Evolutionary conservation across 78 protist genomes (phyloP).

Genomic region (Dictyostelium capitatum): DNA sequence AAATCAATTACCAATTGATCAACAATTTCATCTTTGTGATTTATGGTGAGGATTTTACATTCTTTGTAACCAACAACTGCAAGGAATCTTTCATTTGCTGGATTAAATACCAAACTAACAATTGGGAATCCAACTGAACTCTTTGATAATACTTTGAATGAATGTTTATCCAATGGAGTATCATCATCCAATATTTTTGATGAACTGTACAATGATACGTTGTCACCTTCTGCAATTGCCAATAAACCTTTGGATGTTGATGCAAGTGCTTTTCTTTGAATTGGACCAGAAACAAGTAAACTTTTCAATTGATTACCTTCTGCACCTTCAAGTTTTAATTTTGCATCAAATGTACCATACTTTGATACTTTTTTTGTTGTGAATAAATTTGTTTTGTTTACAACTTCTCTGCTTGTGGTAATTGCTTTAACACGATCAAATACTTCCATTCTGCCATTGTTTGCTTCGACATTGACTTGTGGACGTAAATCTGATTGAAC

Average conservation of each 20-base stretch:
- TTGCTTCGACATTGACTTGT: not conserved
- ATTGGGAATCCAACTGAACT: constrained; percentile 38
- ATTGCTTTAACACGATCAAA: not conserved
- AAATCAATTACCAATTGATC: constrained; percentile 63
- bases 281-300: constrained; percentile 20
- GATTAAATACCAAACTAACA: constrained; percentile 68
- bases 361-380: constrained; percentile 45
- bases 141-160: constrained; percentile 43
- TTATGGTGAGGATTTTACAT: constrained; percentile 49
- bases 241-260: constrained; percentile 32
- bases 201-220: constrained; percentile 9
- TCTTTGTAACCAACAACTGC: constrained; percentile 80
- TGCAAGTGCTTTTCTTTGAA: constrained; percentile 46
- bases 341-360: constrained; percentile 56
- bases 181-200: constrained; percentile 62
- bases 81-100: constrained; percentile 35
- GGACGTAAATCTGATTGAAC: not conserved
- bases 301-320: constrained; percentile 55
- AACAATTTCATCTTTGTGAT: constrained; percentile 65
- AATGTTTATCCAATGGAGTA: constrained; percentile 22
- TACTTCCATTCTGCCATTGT: not conserved
- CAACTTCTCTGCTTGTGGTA: not conserved
- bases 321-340: constrained; percentile 58
- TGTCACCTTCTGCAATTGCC: constrained; percentile 61
- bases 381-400: constrained; percentile 31